Conservation (phyloP, 306 rosid genomes). For the Geum urbanum region DNA sequence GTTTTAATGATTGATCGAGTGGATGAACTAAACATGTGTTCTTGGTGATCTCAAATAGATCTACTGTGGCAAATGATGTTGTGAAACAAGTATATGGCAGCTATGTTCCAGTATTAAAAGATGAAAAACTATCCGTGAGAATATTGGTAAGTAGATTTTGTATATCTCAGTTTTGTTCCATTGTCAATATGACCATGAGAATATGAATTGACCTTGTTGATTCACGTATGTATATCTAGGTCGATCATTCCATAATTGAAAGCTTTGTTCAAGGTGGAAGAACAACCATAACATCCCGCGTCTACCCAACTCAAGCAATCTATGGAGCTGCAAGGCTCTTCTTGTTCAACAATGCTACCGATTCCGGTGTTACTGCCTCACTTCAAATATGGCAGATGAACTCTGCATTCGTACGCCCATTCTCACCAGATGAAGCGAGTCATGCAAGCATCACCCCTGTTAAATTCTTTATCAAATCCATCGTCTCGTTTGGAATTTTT, state of each 20-base stretch:
- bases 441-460: conserved; percentile 11
- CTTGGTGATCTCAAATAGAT: conserved; percentile 32
- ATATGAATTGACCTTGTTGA: background rate
- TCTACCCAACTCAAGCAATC: conserved; percentile 87
- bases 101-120: conserved; percentile 61
- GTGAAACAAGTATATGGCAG: conserved; percentile 53
- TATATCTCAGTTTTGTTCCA: background rate
- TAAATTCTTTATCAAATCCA: background rate
- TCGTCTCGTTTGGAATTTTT: background rate
- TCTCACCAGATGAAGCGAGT: conserved; percentile 26
- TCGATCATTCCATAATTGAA: conserved; percentile 87
- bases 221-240: conserved; percentile 35
- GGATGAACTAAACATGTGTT: background rate
- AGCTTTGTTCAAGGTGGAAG: conserved; percentile 96
- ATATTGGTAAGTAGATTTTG: conserved; percentile 49
- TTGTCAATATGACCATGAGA: background rate
- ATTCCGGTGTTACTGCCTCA: conserved; percentile 56
- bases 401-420: conserved; percentile 88
- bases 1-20: background rate
- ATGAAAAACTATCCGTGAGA: conserved; percentile 62
- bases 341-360: conserved; percentile 81
- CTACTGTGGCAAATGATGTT: conserved; percentile 71
- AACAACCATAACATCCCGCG: conserved; percentile 60
- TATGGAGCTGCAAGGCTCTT: conserved; percentile 75
- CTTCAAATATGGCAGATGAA: conserved; percentile 86